Evolutionary conservation across 176 grass and related monocot genomes (phyloP).

Genomic region (Phoenix roebelenii): DNA sequence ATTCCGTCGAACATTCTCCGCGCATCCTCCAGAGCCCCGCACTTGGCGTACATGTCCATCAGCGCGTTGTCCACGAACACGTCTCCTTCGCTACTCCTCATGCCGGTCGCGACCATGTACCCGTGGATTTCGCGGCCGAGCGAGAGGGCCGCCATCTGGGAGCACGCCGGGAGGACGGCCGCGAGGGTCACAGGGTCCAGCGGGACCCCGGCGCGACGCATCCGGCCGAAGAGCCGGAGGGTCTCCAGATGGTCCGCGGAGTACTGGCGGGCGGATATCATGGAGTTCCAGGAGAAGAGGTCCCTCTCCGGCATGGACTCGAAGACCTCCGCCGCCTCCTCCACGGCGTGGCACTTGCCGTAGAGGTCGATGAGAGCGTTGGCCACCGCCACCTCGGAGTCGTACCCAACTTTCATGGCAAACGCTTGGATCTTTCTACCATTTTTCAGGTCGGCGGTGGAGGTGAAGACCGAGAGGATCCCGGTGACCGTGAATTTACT

Average conservation of each 20-base stretch:
- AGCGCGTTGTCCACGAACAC: conserved; percentile 43
- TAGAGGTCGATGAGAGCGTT: conserved; percentile 58
- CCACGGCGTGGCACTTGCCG: conserved; percentile 45
- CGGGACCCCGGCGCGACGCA: conserved; percentile 21
- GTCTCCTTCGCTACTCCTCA: conserved; percentile 13
- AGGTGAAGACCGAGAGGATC: conserved; percentile 43
- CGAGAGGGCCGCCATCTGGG: conserved; percentile 31
- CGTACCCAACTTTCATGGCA: conserved; percentile 34
- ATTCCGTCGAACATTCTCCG: conserved; percentile 32
- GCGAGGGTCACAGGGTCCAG: conserved; percentile 33
- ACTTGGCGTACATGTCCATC: conserved; percentile 57
- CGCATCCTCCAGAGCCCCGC: conserved; percentile 39
- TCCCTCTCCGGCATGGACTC: conserved; percentile 39
- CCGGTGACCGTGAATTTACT: conserved; percentile 47
- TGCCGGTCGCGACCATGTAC: conserved; percentile 32
- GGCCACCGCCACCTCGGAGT: conserved; percentile 13
- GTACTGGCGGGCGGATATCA: conserved; percentile 45
- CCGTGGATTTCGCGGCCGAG: conserved; percentile 51
- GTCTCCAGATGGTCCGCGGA: conserved; percentile 33
- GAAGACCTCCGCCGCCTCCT: conserved; percentile 34
- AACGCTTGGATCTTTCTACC: conserved; percentile 36
- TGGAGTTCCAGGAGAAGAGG: conserved; percentile 64
- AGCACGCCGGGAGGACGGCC: conserved; percentile 45
- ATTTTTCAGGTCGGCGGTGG: conserved; percentile 17
- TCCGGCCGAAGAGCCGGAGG: conserved; percentile 31